phyloP scores from a whole-genome alignment of 805 yeast species.

The Cyberlindnera veronae region DNA sequence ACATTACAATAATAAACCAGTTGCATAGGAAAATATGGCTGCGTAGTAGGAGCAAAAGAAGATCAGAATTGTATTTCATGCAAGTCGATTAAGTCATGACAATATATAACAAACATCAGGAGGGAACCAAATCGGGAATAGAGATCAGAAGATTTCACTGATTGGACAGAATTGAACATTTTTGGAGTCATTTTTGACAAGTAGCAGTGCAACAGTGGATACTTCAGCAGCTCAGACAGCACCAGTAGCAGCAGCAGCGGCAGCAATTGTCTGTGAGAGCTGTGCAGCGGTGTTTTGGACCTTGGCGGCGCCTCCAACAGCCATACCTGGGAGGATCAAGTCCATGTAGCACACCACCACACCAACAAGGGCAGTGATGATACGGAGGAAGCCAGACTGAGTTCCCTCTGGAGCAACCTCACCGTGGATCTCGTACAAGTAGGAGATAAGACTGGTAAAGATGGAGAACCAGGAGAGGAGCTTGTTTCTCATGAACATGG shows the following conservation, averaged over 20 bases:
- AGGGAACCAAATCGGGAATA: no score
- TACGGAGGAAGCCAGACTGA: constrained; percentile 28
- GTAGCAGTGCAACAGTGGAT: no score
- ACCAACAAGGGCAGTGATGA: constrained; percentile 11
- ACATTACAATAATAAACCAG: no score
- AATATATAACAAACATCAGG: neutral
- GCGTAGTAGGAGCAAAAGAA: no score
- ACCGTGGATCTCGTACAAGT: constrained; percentile 26
- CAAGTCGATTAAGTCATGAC: no score
- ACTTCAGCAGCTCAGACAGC: neutral
- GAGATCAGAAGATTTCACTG: no score
- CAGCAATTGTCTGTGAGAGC: constrained; percentile 10
- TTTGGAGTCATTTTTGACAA: no score
- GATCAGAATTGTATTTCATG: neutral
- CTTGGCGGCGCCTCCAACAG: constrained; percentile 7
- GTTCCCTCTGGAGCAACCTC: constrained; percentile 28
- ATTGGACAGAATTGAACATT: constrained; percentile 1
- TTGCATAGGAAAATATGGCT: neutral
- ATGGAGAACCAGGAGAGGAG: constrained; percentile 44
- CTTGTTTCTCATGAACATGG: constrained; percentile 57
- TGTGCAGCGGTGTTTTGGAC: constrained; percentile 12
- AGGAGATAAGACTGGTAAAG: constrained; percentile 44
- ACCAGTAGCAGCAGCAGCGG: constrained; percentile 12
- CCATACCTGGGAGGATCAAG: constrained; percentile 27
- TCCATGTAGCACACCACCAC: constrained; percentile 54